Percentiles rank a stretch among this genome's conserved stretches.
These are phyloP conservation scores for Kwoniella bestiolae DNA, from an alignment of 768 basidiomycete genomes.

Conservation along the genomic window DNA sequence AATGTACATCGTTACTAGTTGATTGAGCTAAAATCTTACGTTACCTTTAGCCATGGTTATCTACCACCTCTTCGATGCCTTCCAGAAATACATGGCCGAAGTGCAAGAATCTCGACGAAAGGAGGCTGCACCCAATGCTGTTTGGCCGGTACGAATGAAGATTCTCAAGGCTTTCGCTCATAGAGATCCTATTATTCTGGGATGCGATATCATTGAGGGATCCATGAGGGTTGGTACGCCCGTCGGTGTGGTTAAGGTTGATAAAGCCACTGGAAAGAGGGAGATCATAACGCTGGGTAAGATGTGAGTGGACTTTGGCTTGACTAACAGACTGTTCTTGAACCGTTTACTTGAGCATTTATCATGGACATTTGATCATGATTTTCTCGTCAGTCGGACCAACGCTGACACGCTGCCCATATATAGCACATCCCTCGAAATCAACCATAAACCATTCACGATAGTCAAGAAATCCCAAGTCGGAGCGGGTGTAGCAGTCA, in stretches of 20 bases:
- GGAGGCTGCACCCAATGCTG: slow-evolving; percentile 90
- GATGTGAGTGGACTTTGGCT: slow-evolving; percentile 68
- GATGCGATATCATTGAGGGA: slow-evolving; percentile 94
- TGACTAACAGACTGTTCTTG: too few relatives aligned
- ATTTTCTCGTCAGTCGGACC: background rate
- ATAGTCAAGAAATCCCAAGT: slow-evolving; percentile 91
- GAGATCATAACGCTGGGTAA: slow-evolving; percentile 91
- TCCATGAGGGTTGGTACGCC: slow-evolving; percentile 90
- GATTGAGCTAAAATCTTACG: too few relatives aligned
- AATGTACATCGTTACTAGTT: too few relatives aligned
- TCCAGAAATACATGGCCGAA: slow-evolving; percentile 90
- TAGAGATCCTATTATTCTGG: slow-evolving; percentile 95
- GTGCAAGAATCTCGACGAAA: slow-evolving; percentile 88
- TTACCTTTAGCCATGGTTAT: slow-evolving; percentile 83
- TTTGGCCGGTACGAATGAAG: slow-evolving; percentile 95
- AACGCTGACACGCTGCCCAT: background rate
- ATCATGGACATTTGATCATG: too few relatives aligned
- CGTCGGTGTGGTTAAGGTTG: slow-evolving; percentile 89
- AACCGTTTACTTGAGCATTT: too few relatives aligned
- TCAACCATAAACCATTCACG: slow-evolving; percentile 89
- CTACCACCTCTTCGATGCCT: slow-evolving; percentile 95
- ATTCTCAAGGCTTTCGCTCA: slow-evolving; percentile 93
- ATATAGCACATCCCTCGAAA: slow-evolving; percentile 86
- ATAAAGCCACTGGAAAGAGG: slow-evolving; percentile 82
- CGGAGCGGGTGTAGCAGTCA: slow-evolving; percentile 96